Conservation (phyloP, 1,284 basidiomycete species). For the Chalciporus sp. region DNA sequence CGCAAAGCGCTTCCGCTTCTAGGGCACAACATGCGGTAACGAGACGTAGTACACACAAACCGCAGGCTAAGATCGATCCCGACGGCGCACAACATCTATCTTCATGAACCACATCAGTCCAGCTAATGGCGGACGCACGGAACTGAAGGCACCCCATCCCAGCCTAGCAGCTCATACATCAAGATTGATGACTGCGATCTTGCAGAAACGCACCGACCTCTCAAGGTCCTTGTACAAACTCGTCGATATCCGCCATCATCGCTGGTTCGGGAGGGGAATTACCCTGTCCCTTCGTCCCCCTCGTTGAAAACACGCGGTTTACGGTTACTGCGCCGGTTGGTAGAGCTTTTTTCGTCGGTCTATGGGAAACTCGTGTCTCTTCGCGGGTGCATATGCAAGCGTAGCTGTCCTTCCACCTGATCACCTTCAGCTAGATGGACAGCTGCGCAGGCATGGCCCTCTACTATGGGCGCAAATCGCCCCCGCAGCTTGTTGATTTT, state of each 20-base stretch:
- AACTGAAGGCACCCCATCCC: slow-evolving; percentile 4
- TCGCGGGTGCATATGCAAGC: not conserved
- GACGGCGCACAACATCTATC: not conserved
- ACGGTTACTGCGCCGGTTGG: slow-evolving; percentile 11
- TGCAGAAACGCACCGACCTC: not conserved
- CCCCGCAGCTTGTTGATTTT: not conserved
- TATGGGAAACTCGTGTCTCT: not conserved
- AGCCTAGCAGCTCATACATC: not conserved
- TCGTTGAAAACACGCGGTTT: slow-evolving; percentile 29
- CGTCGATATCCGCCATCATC: slow-evolving; percentile 6
- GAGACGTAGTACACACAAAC: not conserved
- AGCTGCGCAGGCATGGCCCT: not conserved
- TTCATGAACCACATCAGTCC: not conserved
- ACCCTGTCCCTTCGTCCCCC: slow-evolving; percentile 7
- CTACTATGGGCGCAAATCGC: not conserved
- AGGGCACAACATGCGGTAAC: not conserved
- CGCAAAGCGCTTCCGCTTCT: not conserved
- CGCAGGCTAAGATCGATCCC: not conserved
- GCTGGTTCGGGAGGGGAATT: not conserved
- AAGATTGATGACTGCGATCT: not conserved
- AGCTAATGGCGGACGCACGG: slow-evolving; percentile 3
- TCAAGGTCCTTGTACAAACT: slow-evolving; percentile 1
- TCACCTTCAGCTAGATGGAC: not conserved
- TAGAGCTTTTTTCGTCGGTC: not conserved
- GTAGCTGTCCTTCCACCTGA: not conserved